Evolutionary conservation across 129 eudicot species (phyloP), one percentile per base, ranked within the genome.

Genomic region (Chrysanthemum makinoi): DNA sequence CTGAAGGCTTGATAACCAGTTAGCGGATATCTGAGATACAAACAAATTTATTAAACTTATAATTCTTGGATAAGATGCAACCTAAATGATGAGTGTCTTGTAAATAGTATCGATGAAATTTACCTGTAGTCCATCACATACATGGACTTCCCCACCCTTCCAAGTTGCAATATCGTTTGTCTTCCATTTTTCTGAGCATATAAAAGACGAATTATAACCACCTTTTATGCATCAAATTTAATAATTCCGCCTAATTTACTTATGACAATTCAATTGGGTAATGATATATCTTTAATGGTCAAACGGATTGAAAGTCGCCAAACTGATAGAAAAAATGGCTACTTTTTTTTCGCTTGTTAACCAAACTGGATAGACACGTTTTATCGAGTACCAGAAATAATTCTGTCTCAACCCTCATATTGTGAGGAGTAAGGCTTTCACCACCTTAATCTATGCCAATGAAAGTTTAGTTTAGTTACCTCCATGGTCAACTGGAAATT

Each of bases 61-160:
- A 53, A 10, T 39, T 39, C 46, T 39, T 39, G 46, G 46, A 39
- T 39, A 53, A 28, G 30, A 46, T 11, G 26, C 18, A 66, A 56
- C 51, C 19, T 24, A 24, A 10, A 24, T 24, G 20, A 65, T 17
- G 28, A 22, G 43, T 62, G 24, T 24, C 7, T 53, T 48, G 9
- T 33, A 35, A 55, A 35, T 18, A 46, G 47, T 64, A 0, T 59
- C 57, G 16, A 1, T 11, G 59, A 22, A 22, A 1, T 57, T 46
- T 83, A 94, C 99, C 99, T 94, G 88, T 87, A 90, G 70, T 90
- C 99, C 96, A 94, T 82, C 73, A 88, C 89, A 79, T 87, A 94
- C 74, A 88, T 86, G 24, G 96, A 82, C 62, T 88, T 94, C 10
- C 88, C 91, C 35, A 90, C 86, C 68, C 99, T 81, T 24, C 97